These are phyloP conservation scores for Crithidia expoeki DNA, from an alignment of 208 protist species.

Conservation along the genomic window DNA sequence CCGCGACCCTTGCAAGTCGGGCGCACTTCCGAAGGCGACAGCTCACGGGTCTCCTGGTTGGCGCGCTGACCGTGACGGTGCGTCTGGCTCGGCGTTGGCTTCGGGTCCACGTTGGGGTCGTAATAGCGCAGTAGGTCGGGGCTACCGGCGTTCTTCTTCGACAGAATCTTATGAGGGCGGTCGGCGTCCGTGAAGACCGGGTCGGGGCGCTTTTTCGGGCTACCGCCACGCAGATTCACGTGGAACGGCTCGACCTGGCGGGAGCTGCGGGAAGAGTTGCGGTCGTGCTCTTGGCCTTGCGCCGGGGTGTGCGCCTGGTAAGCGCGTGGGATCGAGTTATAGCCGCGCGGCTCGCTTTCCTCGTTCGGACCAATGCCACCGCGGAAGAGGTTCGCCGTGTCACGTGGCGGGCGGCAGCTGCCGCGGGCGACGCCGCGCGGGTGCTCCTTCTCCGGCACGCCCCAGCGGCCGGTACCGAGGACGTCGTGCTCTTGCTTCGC, in stretches of 20 bases:
- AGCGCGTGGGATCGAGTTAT: slow-evolving; percentile 14
- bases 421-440: slow-evolving; percentile 42
- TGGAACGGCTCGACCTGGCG: slow-evolving; percentile 8
- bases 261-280: slow-evolving; percentile 1
- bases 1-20: slow-evolving; percentile 18
- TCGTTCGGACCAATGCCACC: slow-evolving; percentile 13
- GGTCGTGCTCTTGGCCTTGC: too few species aligned
- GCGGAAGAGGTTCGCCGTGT: slow-evolving; percentile 50
- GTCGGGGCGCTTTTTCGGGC: slow-evolving; percentile 19
- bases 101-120: slow-evolving; percentile 56
- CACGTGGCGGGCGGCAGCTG: slow-evolving; percentile 49
- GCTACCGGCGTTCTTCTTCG: slow-evolving; percentile 31
- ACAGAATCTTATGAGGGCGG: slow-evolving; percentile 20
- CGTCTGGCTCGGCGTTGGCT: slow-evolving; percentile 20
- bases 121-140: slow-evolving; percentile 65
- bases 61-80: slow-evolving; percentile 30
- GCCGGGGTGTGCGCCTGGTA: not conserved
- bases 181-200: slow-evolving; percentile 20
- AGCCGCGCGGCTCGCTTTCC: not conserved
- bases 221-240: not conserved
- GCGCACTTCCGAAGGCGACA: slow-evolving; percentile 17
- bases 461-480: slow-evolving; percentile 69
- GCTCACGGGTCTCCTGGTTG: slow-evolving; percentile 43
- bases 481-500: slow-evolving; percentile 85
- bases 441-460: slow-evolving; percentile 47